Evolutionary conservation across 768 basidiomycete genomes (phyloP).

Genomic region (Podaxis carcinomalis): DNA sequence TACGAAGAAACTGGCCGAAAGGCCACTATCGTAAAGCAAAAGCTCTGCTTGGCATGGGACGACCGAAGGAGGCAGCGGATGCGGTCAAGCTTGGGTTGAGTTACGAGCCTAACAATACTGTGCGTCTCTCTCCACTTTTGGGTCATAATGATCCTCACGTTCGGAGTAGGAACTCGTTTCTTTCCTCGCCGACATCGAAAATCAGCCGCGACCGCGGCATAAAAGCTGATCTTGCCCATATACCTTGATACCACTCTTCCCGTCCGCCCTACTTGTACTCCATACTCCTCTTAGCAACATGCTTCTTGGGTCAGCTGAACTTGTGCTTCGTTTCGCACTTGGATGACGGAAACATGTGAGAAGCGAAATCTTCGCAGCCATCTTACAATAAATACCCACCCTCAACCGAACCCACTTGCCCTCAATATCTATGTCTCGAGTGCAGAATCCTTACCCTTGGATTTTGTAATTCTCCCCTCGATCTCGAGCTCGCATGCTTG

Average conservation of each 20-base stretch:
- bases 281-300: background rate
- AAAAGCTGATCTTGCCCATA: background rate
- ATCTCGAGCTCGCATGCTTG: too few relatives aligned
- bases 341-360: background rate
- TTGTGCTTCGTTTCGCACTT: background rate
- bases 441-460: too few relatives aligned
- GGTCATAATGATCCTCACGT: background rate
- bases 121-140: constrained; percentile 19
- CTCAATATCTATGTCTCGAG: too few relatives aligned
- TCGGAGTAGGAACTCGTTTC: constrained; percentile 24
- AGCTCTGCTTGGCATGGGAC: constrained; percentile 71
- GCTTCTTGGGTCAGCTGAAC: background rate
- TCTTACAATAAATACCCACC: too few relatives aligned
- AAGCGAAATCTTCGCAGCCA: background rate
- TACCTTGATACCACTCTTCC: background rate
- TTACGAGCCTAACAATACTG: constrained; percentile 62
- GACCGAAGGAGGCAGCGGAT: constrained; percentile 72
- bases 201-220: background rate
- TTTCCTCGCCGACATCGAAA: constrained; percentile 33
- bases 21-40: constrained; percentile 95
- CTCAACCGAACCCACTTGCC: too few relatives aligned
- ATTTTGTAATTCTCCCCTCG: too few relatives aligned
- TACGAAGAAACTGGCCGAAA: constrained; percentile 90
- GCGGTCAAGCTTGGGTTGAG: constrained; percentile 79
- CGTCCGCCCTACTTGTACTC: background rate